A percentile compares a stretch with the other conserved stretches of the same genome.
Conservation (phyloP, 2,329 filamentous ascomycete genomes). For the Aspergillus ibericus region DNA sequence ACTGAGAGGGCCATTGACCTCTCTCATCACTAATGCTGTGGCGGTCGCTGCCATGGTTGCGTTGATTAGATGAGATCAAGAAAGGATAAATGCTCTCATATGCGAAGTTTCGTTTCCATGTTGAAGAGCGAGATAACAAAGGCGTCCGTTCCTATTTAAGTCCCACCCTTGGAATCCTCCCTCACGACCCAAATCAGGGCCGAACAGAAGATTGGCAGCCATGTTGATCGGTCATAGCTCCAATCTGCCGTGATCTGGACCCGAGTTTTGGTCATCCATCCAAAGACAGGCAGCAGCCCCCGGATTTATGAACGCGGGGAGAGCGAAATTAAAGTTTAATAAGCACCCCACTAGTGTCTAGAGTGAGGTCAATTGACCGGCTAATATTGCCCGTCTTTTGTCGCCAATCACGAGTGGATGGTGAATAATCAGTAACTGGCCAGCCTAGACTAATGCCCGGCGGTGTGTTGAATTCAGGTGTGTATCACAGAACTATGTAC, state of each 20-base stretch:
- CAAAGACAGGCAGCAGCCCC: not conserved
- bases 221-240: not conserved
- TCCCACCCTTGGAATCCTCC: not conserved
- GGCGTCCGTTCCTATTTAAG: not conserved
- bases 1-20: slow-evolving; percentile 8
- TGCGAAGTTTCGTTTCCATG: not conserved
- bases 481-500: not conserved
- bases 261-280: not conserved
- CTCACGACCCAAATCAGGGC: not conserved
- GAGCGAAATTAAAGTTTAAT: not conserved
- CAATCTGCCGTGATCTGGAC: not conserved
- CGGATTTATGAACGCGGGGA: not conserved
- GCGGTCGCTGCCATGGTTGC: slow-evolving; percentile 5
- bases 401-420: too few species aligned
- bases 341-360: not conserved
- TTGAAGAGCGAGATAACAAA: not conserved
- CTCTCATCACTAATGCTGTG: slow-evolving; percentile 4
- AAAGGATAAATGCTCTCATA: not conserved
- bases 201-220: not conserved
- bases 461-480: too few species aligned
- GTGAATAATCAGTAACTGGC: too few species aligned
- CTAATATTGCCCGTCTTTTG: not conserved
- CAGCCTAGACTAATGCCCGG: too few species aligned
- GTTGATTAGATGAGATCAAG: not conserved
- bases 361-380: not conserved